phyloP scores from a whole-genome alignment of 768 basidiomycete species.

The Podaxis mareebaensis region DNA sequence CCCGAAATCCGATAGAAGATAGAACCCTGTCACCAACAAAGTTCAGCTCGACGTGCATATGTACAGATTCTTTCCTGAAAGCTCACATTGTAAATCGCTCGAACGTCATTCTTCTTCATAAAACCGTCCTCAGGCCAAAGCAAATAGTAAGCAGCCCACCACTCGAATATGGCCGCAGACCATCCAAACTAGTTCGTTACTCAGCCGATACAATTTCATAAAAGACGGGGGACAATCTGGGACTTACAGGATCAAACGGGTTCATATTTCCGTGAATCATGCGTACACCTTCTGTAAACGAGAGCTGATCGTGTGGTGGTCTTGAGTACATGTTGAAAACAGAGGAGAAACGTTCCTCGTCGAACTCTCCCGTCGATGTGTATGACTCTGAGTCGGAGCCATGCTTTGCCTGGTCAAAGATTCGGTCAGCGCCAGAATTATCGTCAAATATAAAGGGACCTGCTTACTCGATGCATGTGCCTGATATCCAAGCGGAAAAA shows the following conservation, averaged over 20 bases:
- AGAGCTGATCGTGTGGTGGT: constrained; percentile 40
- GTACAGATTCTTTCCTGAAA: neutral
- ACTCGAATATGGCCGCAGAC: constrained; percentile 40
- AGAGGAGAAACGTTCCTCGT: constrained; percentile 37
- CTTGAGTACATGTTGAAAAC: constrained; percentile 42
- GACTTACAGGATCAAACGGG: constrained; percentile 36
- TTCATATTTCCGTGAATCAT: constrained; percentile 45
- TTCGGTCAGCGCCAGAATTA: neutral
- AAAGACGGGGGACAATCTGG: neutral
- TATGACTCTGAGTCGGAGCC: constrained; percentile 42
- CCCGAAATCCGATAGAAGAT: constrained; percentile 37
- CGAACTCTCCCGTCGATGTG: constrained; percentile 40
- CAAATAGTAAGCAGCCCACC: constrained; percentile 40
- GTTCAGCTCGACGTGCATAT: neutral
- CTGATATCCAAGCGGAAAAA: constrained; percentile 42
- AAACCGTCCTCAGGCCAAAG: constrained; percentile 37
- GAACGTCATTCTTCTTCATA: constrained; percentile 41
- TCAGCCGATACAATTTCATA: neutral
- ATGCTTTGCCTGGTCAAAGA: constrained; percentile 35
- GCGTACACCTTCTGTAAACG: constrained; percentile 35
- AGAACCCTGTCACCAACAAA: constrained; percentile 26
- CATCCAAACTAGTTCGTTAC: constrained; percentile 38
- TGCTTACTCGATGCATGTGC: constrained; percentile 37
- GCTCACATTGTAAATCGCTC: constrained; percentile 39
- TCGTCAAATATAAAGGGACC: neutral